Evolutionary conservation across 2,329 filamentous ascomycete genomes (phyloP), one percentile per base, ranked within the genome.

Genomic region (Claviceps sp.): DNA sequence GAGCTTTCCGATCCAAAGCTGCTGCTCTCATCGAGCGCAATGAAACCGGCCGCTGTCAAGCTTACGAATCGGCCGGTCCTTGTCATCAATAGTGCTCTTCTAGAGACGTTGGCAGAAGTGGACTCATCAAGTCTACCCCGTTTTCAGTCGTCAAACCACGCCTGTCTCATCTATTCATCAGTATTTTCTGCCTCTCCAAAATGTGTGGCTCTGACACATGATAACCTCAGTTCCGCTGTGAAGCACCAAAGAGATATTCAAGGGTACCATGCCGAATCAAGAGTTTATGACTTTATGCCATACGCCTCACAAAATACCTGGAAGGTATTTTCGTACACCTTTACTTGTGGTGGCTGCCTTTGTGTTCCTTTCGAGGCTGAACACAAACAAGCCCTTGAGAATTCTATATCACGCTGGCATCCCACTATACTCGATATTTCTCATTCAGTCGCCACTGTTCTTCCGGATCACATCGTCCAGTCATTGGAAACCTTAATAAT

Each of bases 251-350:
- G 52, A 14, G 17, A 43, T 39, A 22, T 38, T 10, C 50, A 49
- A 39, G 50, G 53, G 4, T 54, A 50, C 26, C 42, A n/a, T 16
- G n/a, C 42, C 17, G 41, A n/a, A 17, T 52, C 50, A 26, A 48
- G 53, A n/a, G 53, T 54, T 16, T 52, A 52, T 19, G 53, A 54
- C 37, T 54, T 51, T 10, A 51, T 51, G 50, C 44, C 44, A n/a
- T 42, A 47, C 34, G n/a, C 22, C 14, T 50, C 40, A n/a, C n/a
- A 13, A n/a, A 30, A 46, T 41, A 17, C 38, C 16, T 51, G 50
- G 50, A 34, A 51, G 41, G 26, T 47, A 4, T 41, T 51, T n/a
- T 16, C 38, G 24, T 19, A 50, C 24, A 47, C 44, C 0, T 41
- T 51, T 42, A 47, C 38, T 26, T 34, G 17, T 6, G 50, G 50